Evolutionary conservation across 331 rosid species (phyloP), one percentile per base, ranked within the genome.

Genomic region (Stylosanthes scabra): DNA sequence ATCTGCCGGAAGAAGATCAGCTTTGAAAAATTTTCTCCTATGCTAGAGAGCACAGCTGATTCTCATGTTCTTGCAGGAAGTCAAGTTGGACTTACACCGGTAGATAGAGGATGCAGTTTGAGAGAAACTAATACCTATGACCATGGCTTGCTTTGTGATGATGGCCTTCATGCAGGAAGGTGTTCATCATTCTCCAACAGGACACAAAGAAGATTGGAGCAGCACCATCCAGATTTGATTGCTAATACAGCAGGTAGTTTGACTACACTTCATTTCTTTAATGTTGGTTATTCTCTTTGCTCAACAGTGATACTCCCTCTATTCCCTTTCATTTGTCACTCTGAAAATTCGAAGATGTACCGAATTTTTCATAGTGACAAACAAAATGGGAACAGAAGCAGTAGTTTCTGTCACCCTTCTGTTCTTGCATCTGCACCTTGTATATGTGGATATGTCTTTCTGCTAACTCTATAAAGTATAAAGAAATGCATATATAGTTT

Each of bases 11-110:
- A 80, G 90, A 87, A 86, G 80, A 86, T 77, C 86, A 66, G 63
- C 69, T 79, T 72, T 81, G 85, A 78, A 83, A 88, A 69, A 82
- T 72, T 77, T 66, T 87, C 83, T 67, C 68, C 74, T 61, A 25
- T 78, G 73, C 78, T 84, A 66, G 84, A 89, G 75, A 87, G 91
- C 71, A 78, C 91, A 51, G 90, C 90, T 66, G 93, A 89, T 79
- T 93, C 94, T 81, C 85, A 76, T 75, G 85, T 66, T 76, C 78
- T 74, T 87, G 25, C 82, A 68, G 88, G 76, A 80, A 83, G 83
- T 76, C 78, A 73, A 68, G 59, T 61, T 13, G 77, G 80, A 75
- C 63, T 52, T 75, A 57, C 69, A 20, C 37, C 81, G 70, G 60
- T 74, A 34, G 85, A 82, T 58, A 83, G 79, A 66, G 66, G 75